These are phyloP conservation scores for Protomyces arabidopsidicola DNA, from an alignment of 1,139 yeast genomes.

Conservation along the genomic window DNA sequence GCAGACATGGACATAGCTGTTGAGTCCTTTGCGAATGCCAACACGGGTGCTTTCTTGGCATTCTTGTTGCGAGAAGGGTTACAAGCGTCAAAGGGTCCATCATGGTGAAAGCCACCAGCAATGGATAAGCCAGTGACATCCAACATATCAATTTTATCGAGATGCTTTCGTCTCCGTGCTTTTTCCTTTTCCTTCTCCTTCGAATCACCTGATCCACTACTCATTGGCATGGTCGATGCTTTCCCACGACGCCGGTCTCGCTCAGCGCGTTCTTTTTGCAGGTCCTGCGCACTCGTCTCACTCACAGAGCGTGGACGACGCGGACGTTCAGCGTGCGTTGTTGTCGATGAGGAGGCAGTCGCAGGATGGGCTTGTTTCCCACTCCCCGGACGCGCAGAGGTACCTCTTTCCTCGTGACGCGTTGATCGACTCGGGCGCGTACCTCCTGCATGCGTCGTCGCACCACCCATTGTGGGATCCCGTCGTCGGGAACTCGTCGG, in stretches of 20 bases:
- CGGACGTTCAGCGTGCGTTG: not conserved
- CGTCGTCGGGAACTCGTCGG: not conserved
- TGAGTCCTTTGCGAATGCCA: conserved; percentile 93
- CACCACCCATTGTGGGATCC: not conserved
- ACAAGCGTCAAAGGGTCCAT: conserved; percentile 98
- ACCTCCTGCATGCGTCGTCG: not conserved
- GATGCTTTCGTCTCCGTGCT: conserved; percentile 32
- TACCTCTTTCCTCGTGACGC: not conserved
- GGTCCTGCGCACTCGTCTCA: conserved; percentile 5
- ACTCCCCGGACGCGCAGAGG: not conserved
- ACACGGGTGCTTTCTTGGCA: conserved; percentile 72
- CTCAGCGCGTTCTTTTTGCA: conserved; percentile 3
- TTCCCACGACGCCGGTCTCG: conserved; percentile 4
- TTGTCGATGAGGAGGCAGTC: not conserved
- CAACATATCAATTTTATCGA: conserved; percentile 88
- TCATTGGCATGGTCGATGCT: not conserved
- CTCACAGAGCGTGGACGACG: conserved; percentile 16
- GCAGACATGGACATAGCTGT: conserved; percentile 81
- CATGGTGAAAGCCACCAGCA: conserved; percentile 85
- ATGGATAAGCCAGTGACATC: conserved; percentile 96
- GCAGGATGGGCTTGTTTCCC: not conserved
- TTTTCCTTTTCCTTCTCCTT: not conserved
- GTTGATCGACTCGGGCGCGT: not conserved
- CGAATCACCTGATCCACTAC: not conserved
- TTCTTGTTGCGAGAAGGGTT: conserved; percentile 91